phyloP scores from a whole-genome alignment of 2,329 filamentous ascomycete species.

The Fusarium sp. region DNA sequence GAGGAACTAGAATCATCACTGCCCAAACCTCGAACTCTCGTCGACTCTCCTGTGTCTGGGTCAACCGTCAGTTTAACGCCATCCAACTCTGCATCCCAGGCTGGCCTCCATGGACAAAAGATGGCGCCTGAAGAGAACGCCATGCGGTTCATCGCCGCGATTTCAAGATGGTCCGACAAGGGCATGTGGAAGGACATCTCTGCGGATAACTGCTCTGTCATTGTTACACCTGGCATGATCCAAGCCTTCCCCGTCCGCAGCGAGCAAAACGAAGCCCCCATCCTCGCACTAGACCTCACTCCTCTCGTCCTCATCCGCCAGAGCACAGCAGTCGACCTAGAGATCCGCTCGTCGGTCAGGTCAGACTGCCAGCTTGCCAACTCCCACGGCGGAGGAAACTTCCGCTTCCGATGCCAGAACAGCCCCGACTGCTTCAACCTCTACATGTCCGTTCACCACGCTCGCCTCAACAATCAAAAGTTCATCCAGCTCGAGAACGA shows the following conservation, averaged over 20 bases:
- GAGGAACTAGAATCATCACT: constrained; percentile 16
- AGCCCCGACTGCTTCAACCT: constrained; percentile 82
- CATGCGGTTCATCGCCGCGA: constrained; percentile 63
- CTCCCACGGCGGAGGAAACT: constrained; percentile 74
- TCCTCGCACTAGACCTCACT: constrained; percentile 85
- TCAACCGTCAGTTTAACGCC: constrained; percentile 76
- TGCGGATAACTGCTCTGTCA: constrained; percentile 63
- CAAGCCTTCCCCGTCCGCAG: constrained; percentile 63
- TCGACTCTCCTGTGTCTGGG: constrained; percentile 59
- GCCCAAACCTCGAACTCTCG: constrained; percentile 39
- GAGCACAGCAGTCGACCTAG: constrained; percentile 92
- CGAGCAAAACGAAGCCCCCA: constrained; percentile 56
- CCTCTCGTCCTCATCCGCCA: constrained; percentile 90
- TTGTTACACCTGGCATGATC: constrained; percentile 69
- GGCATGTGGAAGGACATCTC: constrained; percentile 71
- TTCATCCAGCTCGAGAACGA: constrained; percentile 78
- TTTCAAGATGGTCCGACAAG: constrained; percentile 73
- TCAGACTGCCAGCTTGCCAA: constrained; percentile 75
- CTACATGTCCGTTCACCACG: constrained; percentile 87
- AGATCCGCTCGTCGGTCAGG: constrained; percentile 88
- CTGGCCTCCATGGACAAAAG: constrained; percentile 64
- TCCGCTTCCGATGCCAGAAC: constrained; percentile 88
- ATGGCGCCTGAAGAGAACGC: constrained; percentile 54
- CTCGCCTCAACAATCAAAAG: constrained; percentile 91
- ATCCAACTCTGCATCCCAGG: constrained; percentile 85